A percentile compares a stretch with the other conserved stretches of the same genome.
Evolutionary conservation across 768 basidiomycete species (phyloP).

Genomic region (Cystobasidiopsis lactophilus): DNA sequence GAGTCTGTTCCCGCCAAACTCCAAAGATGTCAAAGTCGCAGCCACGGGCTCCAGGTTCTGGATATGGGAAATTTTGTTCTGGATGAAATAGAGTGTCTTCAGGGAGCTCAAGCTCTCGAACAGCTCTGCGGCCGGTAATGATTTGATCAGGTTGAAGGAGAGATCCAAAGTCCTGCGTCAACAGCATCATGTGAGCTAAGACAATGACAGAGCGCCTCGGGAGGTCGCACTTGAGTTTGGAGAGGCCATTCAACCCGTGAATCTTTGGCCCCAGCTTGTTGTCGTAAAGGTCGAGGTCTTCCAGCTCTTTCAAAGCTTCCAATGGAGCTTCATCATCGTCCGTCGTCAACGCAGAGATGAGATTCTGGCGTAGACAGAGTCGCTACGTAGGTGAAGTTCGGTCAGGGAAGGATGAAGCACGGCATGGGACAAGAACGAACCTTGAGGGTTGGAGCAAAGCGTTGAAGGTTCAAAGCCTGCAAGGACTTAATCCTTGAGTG

Average conservation of each 20-base stretch:
- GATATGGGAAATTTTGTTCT: constrained; percentile 77
- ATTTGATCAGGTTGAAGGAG: constrained; percentile 79
- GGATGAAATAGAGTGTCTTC: constrained; percentile 72
- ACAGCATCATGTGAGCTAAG: not conserved
- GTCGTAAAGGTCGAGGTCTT: constrained; percentile 88
- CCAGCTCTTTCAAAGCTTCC: constrained; percentile 37
- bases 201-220: not conserved
- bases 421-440: no score
- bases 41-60: constrained; percentile 37
- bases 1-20: constrained; percentile 81
- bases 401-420: not conserved
- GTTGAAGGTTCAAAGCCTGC: constrained; percentile 10
- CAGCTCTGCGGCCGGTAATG: constrained; percentile 37
- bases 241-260: constrained; percentile 37
- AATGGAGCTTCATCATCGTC: constrained; percentile 18
- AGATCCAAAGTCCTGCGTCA: constrained; percentile 52
- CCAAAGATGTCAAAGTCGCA: constrained; percentile 51
- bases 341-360: constrained; percentile 15
- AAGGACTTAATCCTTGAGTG: constrained; percentile 16
- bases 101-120: constrained; percentile 30
- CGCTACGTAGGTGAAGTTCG: constrained; percentile 7
- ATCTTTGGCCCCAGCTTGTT: constrained; percentile 57
- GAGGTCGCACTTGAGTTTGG: constrained; percentile 24
- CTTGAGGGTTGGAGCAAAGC: constrained; percentile 13
- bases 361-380: constrained; percentile 20